Evolutionary conservation across 2,329 filamentous ascomycete species (phyloP).

Genomic region (Colletotrichum tanaceti): DNA sequence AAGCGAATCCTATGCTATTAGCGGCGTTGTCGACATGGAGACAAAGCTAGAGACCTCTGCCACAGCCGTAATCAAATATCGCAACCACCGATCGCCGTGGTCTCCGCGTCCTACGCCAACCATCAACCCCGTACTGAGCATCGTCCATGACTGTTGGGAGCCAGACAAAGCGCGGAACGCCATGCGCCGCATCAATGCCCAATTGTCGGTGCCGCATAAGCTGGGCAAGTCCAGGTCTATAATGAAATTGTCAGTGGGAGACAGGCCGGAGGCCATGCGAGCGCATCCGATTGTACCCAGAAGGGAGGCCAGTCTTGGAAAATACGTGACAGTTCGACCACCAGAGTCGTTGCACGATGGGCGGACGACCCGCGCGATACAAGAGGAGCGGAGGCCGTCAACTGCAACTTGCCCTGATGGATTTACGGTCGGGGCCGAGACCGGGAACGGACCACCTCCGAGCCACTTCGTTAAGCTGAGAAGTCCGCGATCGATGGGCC

Average conservation of each 20-base stretch:
- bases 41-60: conserved; percentile 66
- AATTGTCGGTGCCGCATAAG: conserved; percentile 32
- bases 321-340: conserved; percentile 13
- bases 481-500: conserved; percentile 33
- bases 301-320: conserved; percentile 35
- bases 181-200: conserved; percentile 50
- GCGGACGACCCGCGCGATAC: conserved; percentile 13
- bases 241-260: background rate
- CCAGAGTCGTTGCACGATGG: conserved; percentile 10
- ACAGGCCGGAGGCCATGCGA: conserved; percentile 1
- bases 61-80: conserved; percentile 62
- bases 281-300: conserved; percentile 26
- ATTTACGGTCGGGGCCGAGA: background rate
- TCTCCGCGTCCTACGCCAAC: conserved; percentile 56
- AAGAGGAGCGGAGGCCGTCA: conserved; percentile 18
- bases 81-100: conserved; percentile 63
- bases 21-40: conserved; percentile 53
- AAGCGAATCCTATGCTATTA: conserved; percentile 41
- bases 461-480: conserved; percentile 10
- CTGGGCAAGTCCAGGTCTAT: conserved; percentile 5
- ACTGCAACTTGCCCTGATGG: conserved; percentile 35
- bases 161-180: conserved; percentile 55
- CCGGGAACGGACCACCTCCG: background rate
- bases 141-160: conserved; percentile 62
- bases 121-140: conserved; percentile 55